Evolutionary conservation across 2,329 filamentous ascomycete genomes (phyloP), one percentile per base, ranked within the genome.

Genomic region (Cladosporium colombiae): DNA sequence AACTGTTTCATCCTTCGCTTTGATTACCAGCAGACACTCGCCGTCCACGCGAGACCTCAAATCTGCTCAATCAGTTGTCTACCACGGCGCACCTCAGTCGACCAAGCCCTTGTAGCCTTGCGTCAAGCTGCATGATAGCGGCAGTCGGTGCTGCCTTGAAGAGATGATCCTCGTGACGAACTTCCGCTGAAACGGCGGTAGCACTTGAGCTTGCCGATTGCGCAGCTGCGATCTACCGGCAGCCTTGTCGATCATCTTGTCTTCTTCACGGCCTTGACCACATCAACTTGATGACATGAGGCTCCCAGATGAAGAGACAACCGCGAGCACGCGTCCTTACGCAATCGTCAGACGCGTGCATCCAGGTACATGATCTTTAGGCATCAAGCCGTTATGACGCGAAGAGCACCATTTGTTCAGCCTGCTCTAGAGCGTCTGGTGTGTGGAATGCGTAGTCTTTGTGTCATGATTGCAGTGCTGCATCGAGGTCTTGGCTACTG

Each of bases 211-310:
- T 29, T 62, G 44, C 60, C 23, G 35, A 40, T 53, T 63, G 50
- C 61, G 18, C 49, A 52, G 40, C 23, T 50, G 60, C 60, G 35
- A 63, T 63, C 60, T 63, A 31, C 60, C 60, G 33, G 49, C 33
- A 33, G n/a, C 37, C 35, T 46, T 46, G 37, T 59, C 33, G 56
- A 59, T 59, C 56, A 40, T 44, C 46, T 27, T n/a, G n/a, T 37
- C 56, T 59, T 59, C 56, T 46, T 59, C 56, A 59, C 56, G 13
- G 35, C 23, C 4, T 40, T 27, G 56, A 55, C 18, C 11, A 35
- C 13, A 35, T 35, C 33, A 11, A 13, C 18, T 21, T 23, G 52
- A 33, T 29, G 3, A 14, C 7, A 27, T 31, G 52, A 14, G 18
- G 16, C 29, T 10, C 2, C 4, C 40, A 46, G n/a, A n/a, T n/a